These are phyloP conservation scores for Lippia alba DNA, from an alignment of 305 asterid species.

Conservation along the genomic window DNA sequence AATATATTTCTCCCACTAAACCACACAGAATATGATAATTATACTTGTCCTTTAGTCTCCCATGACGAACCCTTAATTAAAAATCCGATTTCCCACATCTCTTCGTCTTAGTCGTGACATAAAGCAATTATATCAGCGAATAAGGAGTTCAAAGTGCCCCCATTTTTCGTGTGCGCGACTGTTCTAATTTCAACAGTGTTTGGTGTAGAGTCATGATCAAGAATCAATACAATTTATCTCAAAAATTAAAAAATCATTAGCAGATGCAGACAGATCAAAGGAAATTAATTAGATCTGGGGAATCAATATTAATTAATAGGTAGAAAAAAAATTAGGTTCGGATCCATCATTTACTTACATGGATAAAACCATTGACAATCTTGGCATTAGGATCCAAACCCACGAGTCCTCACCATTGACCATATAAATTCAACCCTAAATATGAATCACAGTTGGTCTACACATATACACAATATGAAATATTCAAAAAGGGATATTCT, in stretches of 20 bases:
- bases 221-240: neutral
- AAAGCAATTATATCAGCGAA: neutral
- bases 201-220: slow-evolving; percentile 27
- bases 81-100: neutral
- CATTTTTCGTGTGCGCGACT: neutral
- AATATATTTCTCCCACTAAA: too few relatives aligned
- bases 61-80: too few relatives aligned
- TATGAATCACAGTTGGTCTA: too few relatives aligned
- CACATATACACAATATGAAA: too few relatives aligned
- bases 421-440: too few relatives aligned
- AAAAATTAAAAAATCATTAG: neutral
- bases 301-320: neutral
- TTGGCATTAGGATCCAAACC: too few relatives aligned
- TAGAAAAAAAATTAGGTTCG: neutral
- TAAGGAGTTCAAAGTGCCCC: neutral
- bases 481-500: slow-evolving; percentile 5
- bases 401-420: too few relatives aligned
- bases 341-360: neutral
- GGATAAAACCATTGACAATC: neutral
- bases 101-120: neutral
- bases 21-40: too few relatives aligned
- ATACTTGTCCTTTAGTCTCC: too few relatives aligned
- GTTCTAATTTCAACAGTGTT: slow-evolving; percentile 25
- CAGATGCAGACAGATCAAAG: neutral
- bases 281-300: too few relatives aligned